These are phyloP conservation scores for Penicillium hordei DNA, from an alignment of 2,329 filamentous ascomycete species.

Conservation along the genomic window DNA sequence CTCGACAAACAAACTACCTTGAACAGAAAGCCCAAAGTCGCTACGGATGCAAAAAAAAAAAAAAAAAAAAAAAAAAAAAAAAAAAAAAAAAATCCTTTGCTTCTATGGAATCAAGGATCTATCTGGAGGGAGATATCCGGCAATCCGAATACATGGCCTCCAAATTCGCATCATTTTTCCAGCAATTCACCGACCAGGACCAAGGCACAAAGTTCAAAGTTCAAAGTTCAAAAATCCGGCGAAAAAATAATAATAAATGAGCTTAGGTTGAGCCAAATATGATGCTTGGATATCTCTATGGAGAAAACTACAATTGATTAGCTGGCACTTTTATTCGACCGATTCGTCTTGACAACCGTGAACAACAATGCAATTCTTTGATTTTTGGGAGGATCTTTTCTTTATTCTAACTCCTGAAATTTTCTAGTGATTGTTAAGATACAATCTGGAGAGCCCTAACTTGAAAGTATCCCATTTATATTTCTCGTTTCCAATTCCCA, in stretches of 20 bases:
- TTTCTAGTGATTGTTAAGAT: not conserved
- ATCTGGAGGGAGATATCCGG: not conserved
- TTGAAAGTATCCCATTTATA: too few species aligned
- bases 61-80: too few species aligned
- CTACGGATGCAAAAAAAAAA: too few species aligned
- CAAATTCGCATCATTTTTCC: not conserved
- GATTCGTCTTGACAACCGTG: not conserved
- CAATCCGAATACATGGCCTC: not conserved
- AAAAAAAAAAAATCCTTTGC: too few species aligned
- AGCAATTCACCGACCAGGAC: not conserved
- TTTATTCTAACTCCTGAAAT: not conserved
- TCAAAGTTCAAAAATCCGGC: too few species aligned
- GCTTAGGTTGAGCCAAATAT: not conserved
- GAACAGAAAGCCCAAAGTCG: not conserved
- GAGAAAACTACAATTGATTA: conserved; percentile 11
- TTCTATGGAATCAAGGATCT: not conserved
- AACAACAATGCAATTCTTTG: not conserved
- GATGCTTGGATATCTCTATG: not conserved
- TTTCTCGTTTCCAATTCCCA: not conserved
- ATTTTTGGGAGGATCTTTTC: not conserved
- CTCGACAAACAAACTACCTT: not conserved
- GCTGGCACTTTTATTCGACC: conserved; percentile 15
- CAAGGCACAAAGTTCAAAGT: too few species aligned
- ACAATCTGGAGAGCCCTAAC: not conserved
- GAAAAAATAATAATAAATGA: too few species aligned